Base-by-base conservation (phyloP, 345 rosid species). In the Eucalyptus grandis region DNA sequence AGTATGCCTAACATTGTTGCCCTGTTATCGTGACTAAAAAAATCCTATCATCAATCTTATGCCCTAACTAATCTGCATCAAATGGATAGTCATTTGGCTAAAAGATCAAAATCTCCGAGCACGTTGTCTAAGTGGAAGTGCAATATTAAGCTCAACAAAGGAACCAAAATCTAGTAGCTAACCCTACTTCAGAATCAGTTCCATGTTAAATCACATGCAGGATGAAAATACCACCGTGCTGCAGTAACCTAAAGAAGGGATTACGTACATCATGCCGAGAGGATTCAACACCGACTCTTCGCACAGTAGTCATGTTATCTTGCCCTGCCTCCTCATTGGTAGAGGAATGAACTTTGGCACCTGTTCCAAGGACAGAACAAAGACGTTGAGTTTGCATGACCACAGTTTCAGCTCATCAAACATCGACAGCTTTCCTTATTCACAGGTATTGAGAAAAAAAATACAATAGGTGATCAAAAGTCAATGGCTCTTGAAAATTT, bases 281-380 rank as follows among this genome's bases (percentile, higher is more conserved):
- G 40, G 77, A 65, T n/a, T 65, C 40, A 92, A 77, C 77, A 50
- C 87, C 37, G 81, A 77, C 94, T 91, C 4, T 22, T 27, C 8
- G 27, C 5, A 81, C 93, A 92, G 62, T 34, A 91, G 46, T 92
- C 92, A 26, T 77, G 10, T 12, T 2, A 3, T 3, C 16, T 85
- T 47, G 87, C 31, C 44, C 31, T 26, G 30, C 58, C 46, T 89
- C 93, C 93, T 89, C 96, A 93, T 7, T 31, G 65, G 92, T 93
- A 95, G 65, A 94, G 91, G 90, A 93, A 94, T 81, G 89, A 92
- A 49, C 87, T 77, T 17, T 91, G 93, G 88, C 94, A 95, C 90
- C 96, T 94, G 89, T 37, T 5, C 16, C 51, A 86, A 8, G 46
- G 77, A 86, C 27, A 31, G 50, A 88, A 46, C 21, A 10, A 34